phyloP scores from a whole-genome alignment of 176 grass and related monocot species.

The Lolium rigidum region DNA sequence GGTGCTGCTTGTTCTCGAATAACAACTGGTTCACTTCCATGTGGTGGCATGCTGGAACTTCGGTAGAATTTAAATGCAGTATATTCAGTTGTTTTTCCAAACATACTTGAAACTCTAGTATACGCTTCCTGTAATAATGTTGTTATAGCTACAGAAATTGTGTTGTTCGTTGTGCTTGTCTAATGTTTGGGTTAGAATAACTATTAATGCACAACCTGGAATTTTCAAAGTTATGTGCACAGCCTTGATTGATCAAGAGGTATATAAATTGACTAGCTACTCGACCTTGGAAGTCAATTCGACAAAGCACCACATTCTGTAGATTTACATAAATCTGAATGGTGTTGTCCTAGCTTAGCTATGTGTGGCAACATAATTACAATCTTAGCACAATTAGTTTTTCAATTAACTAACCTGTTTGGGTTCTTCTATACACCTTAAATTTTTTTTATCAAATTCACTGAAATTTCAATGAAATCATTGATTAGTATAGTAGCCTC shows the following conservation, averaged over 20 bases:
- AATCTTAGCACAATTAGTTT: neutral
- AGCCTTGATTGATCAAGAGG: neutral
- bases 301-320: neutral
- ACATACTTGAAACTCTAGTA: neutral
- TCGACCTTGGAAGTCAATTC: neutral
- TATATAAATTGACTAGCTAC: neutral
- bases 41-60: neutral
- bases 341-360: neutral
- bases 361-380: neutral
- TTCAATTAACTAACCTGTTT: neutral
- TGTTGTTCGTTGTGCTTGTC: neutral
- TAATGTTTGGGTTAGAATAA: neutral
- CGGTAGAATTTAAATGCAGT: neutral
- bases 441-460: neutral
- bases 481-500: neutral
- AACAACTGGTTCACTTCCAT: neutral
- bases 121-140: neutral
- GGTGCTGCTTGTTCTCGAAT: neutral
- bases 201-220: neutral
- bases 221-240: neutral
- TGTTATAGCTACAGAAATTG: neutral
- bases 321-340: neutral
- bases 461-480: neutral
- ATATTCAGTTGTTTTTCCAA: neutral
- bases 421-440: neutral